Percentiles rank a stretch among this genome's conserved stretches.
phyloP scores from a whole-genome alignment of 2,329 filamentous ascomycete species.

The Colletotrichum australisinense region DNA sequence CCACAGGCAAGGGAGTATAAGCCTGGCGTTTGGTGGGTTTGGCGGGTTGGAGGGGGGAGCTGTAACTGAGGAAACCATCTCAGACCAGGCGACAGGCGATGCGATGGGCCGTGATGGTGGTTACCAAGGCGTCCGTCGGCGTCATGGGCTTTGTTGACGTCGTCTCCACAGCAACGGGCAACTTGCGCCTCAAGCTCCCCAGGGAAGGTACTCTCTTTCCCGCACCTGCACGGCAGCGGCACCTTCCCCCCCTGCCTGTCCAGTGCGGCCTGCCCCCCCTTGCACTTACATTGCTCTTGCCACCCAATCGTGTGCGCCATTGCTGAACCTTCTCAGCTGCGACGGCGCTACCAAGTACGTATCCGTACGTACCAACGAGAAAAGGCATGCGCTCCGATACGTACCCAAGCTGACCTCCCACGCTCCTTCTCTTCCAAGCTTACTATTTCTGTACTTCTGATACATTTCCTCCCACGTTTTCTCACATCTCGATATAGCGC shows the following conservation, averaged over 20 bases:
- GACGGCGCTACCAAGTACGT: neutral
- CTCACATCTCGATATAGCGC: neutral
- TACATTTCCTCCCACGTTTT: too few species aligned
- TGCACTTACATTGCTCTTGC: neutral
- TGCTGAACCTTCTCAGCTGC: neutral
- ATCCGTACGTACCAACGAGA: neutral
- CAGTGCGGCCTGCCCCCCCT: too few species aligned
- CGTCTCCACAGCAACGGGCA: conserved; percentile 48
- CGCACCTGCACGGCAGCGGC: neutral
- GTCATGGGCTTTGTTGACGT: conserved; percentile 45
- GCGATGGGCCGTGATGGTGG: conserved; percentile 37
- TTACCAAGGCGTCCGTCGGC: conserved; percentile 31
- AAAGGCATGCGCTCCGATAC: neutral
- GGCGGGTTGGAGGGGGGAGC: conserved; percentile 25
- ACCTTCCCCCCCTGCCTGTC: neutral
- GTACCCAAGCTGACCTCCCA: neutral
- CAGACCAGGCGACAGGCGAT: conserved; percentile 7
- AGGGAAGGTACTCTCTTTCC: too few species aligned
- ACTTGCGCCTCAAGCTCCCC: neutral
- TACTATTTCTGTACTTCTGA: neutral
- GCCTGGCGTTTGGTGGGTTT: conserved; percentile 3
- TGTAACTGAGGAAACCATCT: conserved; percentile 41
- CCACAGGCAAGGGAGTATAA: conserved; percentile 28
- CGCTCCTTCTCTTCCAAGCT: neutral
- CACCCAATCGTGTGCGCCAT: neutral